Percentiles rank a stretch among this genome's conserved stretches.
Evolutionary conservation across 352 stramenopile species (phyloP).

Genomic region (Pythium oligandrum): DNA sequence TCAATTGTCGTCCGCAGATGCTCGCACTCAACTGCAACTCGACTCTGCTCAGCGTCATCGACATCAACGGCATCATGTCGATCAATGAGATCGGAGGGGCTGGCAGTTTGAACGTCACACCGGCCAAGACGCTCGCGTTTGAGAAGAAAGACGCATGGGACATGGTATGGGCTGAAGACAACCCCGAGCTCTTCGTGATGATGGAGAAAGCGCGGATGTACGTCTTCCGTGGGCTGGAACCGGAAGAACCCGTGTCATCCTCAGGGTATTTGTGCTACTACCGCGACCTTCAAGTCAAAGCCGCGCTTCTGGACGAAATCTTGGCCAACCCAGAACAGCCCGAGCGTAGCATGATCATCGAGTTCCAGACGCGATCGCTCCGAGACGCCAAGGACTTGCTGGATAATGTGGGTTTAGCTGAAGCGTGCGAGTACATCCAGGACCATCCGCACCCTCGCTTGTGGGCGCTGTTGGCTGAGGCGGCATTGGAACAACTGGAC

Average conservation of each 20-base stretch:
- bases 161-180: conserved; percentile 90
- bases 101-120: conserved; percentile 52
- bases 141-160: conserved; percentile 91
- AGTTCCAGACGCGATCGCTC: conserved; percentile 87
- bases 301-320: conserved; percentile 82
- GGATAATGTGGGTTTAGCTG: conserved; percentile 70
- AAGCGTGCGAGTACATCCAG: conserved; percentile 82
- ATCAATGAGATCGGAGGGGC: conserved; percentile 79
- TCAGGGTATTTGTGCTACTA: conserved; percentile 89
- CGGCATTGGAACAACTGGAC: conserved; percentile 86
- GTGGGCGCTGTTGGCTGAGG: conserved; percentile 85
- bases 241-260: conserved; percentile 87
- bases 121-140: conserved; percentile 71
- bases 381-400: conserved; percentile 86
- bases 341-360: conserved; percentile 75
- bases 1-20: conserved; percentile 73
- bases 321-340: conserved; percentile 75
- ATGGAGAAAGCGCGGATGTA: conserved; percentile 93
- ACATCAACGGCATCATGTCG: conserved; percentile 84
- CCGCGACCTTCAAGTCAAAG: conserved; percentile 84
- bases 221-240: conserved; percentile 77
- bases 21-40: conserved; percentile 88
- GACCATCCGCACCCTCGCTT: conserved; percentile 82
- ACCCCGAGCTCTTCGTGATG: conserved; percentile 89
- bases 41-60: conserved; percentile 85